phyloP scores from a whole-genome alignment of 768 basidiomycete genomes.

The Boletus sp. region DNA sequence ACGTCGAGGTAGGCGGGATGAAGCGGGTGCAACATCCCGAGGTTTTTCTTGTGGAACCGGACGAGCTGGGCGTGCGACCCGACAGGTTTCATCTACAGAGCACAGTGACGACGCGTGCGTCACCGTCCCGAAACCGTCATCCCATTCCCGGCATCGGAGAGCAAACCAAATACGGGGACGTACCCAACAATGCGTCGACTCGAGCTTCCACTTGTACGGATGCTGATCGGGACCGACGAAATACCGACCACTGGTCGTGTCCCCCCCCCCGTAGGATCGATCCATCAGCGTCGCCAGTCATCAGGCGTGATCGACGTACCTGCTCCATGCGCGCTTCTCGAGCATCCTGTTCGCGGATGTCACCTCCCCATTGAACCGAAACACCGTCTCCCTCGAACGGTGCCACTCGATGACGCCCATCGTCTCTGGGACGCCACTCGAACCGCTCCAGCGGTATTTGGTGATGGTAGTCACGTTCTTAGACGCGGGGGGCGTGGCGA shows the following conservation, averaged over 20 bases:
- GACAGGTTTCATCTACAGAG: constrained; percentile 20
- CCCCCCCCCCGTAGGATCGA: too few relatives aligned
- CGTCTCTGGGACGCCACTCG: constrained; percentile 13
- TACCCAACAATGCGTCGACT: constrained; percentile 25
- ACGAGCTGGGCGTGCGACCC: constrained; percentile 16
- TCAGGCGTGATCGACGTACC: constrained; percentile 10
- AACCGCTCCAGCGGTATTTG: constrained; percentile 20
- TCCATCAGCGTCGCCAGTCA: too few relatives aligned
- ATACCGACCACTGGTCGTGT: constrained; percentile 25
- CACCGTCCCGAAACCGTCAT: too few relatives aligned
- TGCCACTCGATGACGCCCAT: constrained; percentile 28
- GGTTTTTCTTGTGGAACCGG: constrained; percentile 25
- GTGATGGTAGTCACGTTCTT: constrained; percentile 26
- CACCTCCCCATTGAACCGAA: constrained; percentile 18
- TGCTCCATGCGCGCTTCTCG: constrained; percentile 12
- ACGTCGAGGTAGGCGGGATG: constrained; percentile 27
- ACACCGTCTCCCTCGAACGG: constrained; percentile 5
- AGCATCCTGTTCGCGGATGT: constrained; percentile 10
- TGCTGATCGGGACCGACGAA: constrained; percentile 31
- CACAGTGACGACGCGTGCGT: too few relatives aligned
- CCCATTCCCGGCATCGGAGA: too few relatives aligned
- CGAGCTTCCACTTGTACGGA: constrained; percentile 34
- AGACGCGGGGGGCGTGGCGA: constrained; percentile 12
- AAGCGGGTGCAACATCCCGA: constrained; percentile 13
- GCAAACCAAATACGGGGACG: too few relatives aligned